Conservation (phyloP, 495 filamentous ascomycete genomes). For the Echria macrotheca region DNA sequence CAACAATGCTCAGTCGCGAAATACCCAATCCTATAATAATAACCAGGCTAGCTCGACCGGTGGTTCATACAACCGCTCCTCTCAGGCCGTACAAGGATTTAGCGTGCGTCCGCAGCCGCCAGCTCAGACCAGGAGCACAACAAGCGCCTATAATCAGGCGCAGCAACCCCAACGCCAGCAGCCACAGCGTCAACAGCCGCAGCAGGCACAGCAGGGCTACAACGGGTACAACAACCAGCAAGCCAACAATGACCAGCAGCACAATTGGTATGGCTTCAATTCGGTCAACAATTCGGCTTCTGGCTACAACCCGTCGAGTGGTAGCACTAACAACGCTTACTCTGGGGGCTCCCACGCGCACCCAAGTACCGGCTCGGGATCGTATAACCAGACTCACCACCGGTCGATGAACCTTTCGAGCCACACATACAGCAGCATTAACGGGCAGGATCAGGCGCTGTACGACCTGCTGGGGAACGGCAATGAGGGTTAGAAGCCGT, state of each 20-base stretch:
- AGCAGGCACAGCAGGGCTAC: constrained; percentile 14
- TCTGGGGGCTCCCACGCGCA: constrained; percentile 11
- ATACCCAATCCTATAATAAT: constrained; percentile 17
- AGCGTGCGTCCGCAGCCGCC: constrained; percentile 21
- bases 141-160: constrained; percentile 19
- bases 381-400: constrained; percentile 15
- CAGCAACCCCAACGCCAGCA: constrained; percentile 21
- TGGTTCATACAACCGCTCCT: constrained; percentile 13
- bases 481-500: neutral
- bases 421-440: constrained; percentile 29
- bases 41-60: constrained; percentile 11
- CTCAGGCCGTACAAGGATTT: constrained; percentile 22
- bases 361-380: neutral
- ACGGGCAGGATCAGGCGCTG: constrained; percentile 19
- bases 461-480: constrained; percentile 20
- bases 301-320: constrained; percentile 15
- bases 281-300: constrained; percentile 8
- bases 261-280: constrained; percentile 19
- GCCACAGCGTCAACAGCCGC: constrained; percentile 16
- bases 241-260: constrained; percentile 10
- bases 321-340: constrained; percentile 13
- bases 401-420: constrained; percentile 28
- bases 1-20: constrained; percentile 13
- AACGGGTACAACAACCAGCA: constrained; percentile 16
- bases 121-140: constrained; percentile 15